A percentile compares a stretch with the other conserved stretches of the same genome.
These are phyloP conservation scores for Phytophthora melonis DNA, from an alignment of 352 stramenopile genomes.

Conservation along the genomic window DNA sequence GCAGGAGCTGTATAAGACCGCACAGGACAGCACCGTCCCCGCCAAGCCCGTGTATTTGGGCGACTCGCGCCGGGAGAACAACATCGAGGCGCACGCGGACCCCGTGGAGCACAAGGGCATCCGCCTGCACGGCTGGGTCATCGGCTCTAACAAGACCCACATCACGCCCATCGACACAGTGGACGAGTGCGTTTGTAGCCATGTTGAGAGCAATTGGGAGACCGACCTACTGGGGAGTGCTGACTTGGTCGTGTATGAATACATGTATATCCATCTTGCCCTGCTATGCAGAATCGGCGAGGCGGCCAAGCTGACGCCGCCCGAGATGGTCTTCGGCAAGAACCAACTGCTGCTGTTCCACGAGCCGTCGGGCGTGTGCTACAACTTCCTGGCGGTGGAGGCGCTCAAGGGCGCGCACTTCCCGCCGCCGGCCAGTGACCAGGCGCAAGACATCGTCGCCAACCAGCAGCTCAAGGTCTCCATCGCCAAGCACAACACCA, in stretches of 20 bases:
- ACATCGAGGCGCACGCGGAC: slow-evolving; percentile 54
- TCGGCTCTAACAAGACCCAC: slow-evolving; percentile 85
- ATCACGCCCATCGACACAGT: slow-evolving; percentile 82
- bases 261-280: slow-evolving; percentile 2
- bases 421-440: slow-evolving; percentile 49
- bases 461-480: slow-evolving; percentile 86
- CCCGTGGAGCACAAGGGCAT: slow-evolving; percentile 79
- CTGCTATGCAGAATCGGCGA: slow-evolving; percentile 55
- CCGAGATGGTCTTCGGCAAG: slow-evolving; percentile 89
- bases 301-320: slow-evolving; percentile 74
- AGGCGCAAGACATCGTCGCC: slow-evolving; percentile 57
- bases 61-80: slow-evolving; percentile 56
- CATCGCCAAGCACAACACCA: slow-evolving; percentile 82
- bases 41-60: slow-evolving; percentile 46
- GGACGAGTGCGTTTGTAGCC: slow-evolving; percentile 52
- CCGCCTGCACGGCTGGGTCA: slow-evolving; percentile 65
- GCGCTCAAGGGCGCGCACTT: slow-evolving; percentile 84
- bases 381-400: slow-evolving; percentile 83
- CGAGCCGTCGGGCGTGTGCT: slow-evolving; percentile 71
- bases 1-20: slow-evolving; percentile 48
- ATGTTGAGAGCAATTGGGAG: neutral
- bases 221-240: neutral
- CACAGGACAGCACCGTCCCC: neutral
- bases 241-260: neutral
- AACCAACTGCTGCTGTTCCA: slow-evolving; percentile 85